Evolutionary conservation across 768 basidiomycete genomes (phyloP).

Genomic region (Kwoniella sp.): DNA sequence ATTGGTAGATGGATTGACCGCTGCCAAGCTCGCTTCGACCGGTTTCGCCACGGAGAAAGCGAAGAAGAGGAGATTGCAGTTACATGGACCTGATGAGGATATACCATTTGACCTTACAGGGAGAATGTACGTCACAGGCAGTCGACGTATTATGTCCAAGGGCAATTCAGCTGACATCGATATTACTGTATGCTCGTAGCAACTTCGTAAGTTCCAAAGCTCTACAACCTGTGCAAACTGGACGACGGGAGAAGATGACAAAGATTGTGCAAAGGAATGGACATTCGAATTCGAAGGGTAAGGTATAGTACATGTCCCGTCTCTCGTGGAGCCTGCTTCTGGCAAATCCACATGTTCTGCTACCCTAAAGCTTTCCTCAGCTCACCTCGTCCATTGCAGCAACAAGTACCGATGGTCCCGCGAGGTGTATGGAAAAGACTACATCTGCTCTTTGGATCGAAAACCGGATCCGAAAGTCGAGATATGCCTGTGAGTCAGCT

Average conservation of each 20-base stretch:
- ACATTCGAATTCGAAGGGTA: slow-evolving; percentile 51
- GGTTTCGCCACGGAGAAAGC: slow-evolving; percentile 39
- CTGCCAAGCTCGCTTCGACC: slow-evolving; percentile 44
- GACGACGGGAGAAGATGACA: slow-evolving; percentile 7
- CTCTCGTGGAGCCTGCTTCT: no score
- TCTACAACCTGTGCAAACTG: neutral
- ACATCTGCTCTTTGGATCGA: slow-evolving; percentile 51
- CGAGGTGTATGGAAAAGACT: slow-evolving; percentile 47
- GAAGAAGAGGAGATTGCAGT: slow-evolving; percentile 47
- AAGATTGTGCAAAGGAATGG: slow-evolving; percentile 46
- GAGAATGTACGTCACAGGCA: slow-evolving; percentile 38
- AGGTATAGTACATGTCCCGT: neutral
- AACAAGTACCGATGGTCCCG: slow-evolving; percentile 49
- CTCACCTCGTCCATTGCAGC: slow-evolving; percentile 21
- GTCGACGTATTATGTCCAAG: neutral
- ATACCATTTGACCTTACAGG: slow-evolving; percentile 50
- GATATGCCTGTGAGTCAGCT: slow-evolving; percentile 47
- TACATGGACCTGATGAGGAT: slow-evolving; percentile 53
- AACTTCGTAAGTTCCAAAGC: slow-evolving; percentile 14
- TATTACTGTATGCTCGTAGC: neutral
- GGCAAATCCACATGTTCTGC: neutral
- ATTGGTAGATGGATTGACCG: slow-evolving; percentile 46
- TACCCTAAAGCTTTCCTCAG: neutral
- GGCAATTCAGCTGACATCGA: slow-evolving; percentile 12
- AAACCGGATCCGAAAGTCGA: slow-evolving; percentile 55